phyloP scores from a whole-genome alignment of 148 eudicot genomes.

The Cornus florida region DNA sequence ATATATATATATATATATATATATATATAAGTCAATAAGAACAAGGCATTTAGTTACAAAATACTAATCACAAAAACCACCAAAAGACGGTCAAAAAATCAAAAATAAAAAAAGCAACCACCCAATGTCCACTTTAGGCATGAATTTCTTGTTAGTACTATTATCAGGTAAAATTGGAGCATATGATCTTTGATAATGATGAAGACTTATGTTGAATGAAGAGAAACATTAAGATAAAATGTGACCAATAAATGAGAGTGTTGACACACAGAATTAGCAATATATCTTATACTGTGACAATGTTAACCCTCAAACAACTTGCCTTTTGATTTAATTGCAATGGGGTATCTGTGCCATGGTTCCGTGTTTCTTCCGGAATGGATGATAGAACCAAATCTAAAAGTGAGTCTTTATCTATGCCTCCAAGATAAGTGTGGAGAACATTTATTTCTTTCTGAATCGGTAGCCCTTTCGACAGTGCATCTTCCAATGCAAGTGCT shows the following conservation, averaged over 20 bases:
- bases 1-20: too few species aligned
- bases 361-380: conserved; percentile 81
- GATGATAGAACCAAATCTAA: conserved; percentile 75
- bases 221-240: not conserved
- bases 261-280: not conserved
- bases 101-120: not conserved
- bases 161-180: not conserved
- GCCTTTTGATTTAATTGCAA: conserved; percentile 76
- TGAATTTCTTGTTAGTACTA: not conserved
- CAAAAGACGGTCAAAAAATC: too few species aligned
- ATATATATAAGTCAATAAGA: too few species aligned
- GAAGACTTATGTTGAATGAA: not conserved
- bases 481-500: conserved; percentile 91
- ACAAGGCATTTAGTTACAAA: too few species aligned
- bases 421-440: conserved; percentile 50
- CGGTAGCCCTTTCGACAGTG: conserved; percentile 83
- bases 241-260: not conserved
- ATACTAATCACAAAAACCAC: not conserved
- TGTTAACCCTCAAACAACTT: conserved; percentile 25
- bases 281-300: not conserved
- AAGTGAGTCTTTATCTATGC: conserved; percentile 69
- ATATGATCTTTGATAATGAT: not conserved
- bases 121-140: not conserved
- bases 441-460: conserved; percentile 75
- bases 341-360: conserved; percentile 63